Evolutionary conservation across 2,329 filamentous ascomycete species (phyloP).

Genomic region (Leptoxyphium fumago): DNA sequence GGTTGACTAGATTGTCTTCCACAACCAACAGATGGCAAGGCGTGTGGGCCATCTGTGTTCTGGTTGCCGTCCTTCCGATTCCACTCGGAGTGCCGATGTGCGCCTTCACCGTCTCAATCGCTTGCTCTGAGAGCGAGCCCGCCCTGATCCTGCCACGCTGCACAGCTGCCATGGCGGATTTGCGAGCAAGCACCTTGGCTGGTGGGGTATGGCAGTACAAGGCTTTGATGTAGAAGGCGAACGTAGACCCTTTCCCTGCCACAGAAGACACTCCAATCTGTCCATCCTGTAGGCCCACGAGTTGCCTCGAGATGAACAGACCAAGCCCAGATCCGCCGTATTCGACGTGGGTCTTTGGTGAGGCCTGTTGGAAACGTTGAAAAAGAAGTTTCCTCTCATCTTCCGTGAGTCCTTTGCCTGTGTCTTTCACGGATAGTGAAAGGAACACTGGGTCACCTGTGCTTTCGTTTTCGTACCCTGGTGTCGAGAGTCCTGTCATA

Average conservation of each 20-base stretch:
- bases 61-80: background rate
- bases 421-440: background rate
- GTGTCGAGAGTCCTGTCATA: background rate
- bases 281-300: conserved; percentile 57
- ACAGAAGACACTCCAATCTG: conserved; percentile 50
- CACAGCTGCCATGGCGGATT: background rate
- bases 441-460: background rate
- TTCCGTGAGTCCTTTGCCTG: conserved; percentile 41
- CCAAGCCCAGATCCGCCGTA: conserved; percentile 65
- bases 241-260: conserved; percentile 46
- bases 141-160: background rate
- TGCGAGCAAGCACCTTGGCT: background rate
- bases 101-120: background rate
- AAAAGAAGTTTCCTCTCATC: conserved; percentile 63
- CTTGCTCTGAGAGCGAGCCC: background rate
- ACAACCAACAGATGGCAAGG: conserved; percentile 10
- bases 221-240: conserved; percentile 51
- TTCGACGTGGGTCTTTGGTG: conserved; percentile 58
- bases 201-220: background rate
- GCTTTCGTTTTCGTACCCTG: background rate
- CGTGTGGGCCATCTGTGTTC: background rate
- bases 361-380: conserved; percentile 65
- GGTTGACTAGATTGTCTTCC: conserved; percentile 28
- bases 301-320: conserved; percentile 51
- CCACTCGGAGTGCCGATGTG: background rate